phyloP scores from a whole-genome alignment of 1,284 basidiomycete genomes.

The Macrocystidia cucumis region DNA sequence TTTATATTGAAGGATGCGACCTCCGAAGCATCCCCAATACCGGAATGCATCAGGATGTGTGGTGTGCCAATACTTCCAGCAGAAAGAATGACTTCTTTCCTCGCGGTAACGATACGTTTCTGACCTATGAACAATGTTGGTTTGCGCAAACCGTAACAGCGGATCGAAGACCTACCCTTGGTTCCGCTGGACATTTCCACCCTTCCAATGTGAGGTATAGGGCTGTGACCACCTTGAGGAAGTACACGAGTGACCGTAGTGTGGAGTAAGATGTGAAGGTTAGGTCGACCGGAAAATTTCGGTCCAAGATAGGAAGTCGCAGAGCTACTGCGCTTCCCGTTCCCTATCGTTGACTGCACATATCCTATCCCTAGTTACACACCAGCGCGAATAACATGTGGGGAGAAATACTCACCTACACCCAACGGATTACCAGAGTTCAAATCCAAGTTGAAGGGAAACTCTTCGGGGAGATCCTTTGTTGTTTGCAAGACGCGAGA shows the following conservation, averaged over 20 bases:
- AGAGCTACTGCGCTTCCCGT: slow-evolving; percentile 14
- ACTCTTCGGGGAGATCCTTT: slow-evolving; percentile 14
- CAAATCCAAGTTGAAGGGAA: slow-evolving; percentile 19
- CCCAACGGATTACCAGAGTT: slow-evolving; percentile 19
- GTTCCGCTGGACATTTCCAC: too few species aligned
- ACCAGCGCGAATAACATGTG: neutral
- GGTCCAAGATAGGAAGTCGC: slow-evolving; percentile 16
- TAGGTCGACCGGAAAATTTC: slow-evolving; percentile 13
- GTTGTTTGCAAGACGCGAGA: slow-evolving; percentile 14
- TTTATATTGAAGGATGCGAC: slow-evolving; percentile 9
- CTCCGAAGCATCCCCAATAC: slow-evolving; percentile 6
- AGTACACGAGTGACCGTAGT: slow-evolving; percentile 1
- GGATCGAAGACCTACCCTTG: too few species aligned
- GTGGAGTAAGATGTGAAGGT: slow-evolving; percentile 16
- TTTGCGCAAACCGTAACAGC: too few species aligned
- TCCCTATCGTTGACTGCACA: slow-evolving; percentile 16
- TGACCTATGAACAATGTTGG: neutral
- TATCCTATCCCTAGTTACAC: slow-evolving; percentile 13
- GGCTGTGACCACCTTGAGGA: neutral
- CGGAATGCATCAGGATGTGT: slow-evolving; percentile 8
- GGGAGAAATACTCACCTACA: slow-evolving; percentile 11
- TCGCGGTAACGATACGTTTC: slow-evolving; percentile 6
- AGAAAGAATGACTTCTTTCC: slow-evolving; percentile 11
- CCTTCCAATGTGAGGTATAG: too few species aligned
- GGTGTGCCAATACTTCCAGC: slow-evolving; percentile 12